Evolutionary conservation across 495 filamentous ascomycete species (phyloP), one percentile per base, ranked within the genome.

Genomic region (Aspergillus panamensis): DNA sequence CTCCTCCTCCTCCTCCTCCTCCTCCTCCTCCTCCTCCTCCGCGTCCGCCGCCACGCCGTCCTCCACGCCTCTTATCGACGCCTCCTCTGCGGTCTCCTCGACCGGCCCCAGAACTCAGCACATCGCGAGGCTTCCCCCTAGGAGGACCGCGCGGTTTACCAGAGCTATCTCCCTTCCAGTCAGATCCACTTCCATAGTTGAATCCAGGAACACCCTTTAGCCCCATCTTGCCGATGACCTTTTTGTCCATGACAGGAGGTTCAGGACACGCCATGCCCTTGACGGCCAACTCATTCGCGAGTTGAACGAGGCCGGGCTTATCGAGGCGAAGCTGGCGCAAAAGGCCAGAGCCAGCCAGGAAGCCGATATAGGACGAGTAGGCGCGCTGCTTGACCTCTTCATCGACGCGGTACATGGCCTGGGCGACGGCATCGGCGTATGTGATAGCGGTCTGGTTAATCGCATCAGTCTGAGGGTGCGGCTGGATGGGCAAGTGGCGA

Each of bases 281-380:
- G 8, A 77, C 60, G 1, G 77, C 77, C 37, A 80, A 47, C 5
- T 71, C 63, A 29, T 80, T 80, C 7, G 75, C 77, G 51, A 78
- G 68, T 44, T 69, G 65, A 1, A 80, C 77, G 19, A 80, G 71
- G 3, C 67, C 71, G 20, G 75, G 49, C 56, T 73, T 68, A 37
- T 74, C 67, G 14, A 80, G 57, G 51, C 67, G 66, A 33, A 80
- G 62, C 48, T 66, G 73, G 40, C 69, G 75, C 40, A 73, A 20
- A 40, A 72, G 72, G 48, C 64, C 69, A 0, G 70, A 73, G 44
- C 73, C 73, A 57, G 75, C 76, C 44, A 80, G 72, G 66, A 78
- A 80, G 3, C 77, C 77, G 31, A 85, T 71, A 62, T 70, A 85
- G 9, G 82, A 80, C 10, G 75, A 75, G 62, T 85, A 85, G 16